Evolutionary conservation across 768 basidiomycete species (phyloP).

Genomic region (Mycena filopes): DNA sequence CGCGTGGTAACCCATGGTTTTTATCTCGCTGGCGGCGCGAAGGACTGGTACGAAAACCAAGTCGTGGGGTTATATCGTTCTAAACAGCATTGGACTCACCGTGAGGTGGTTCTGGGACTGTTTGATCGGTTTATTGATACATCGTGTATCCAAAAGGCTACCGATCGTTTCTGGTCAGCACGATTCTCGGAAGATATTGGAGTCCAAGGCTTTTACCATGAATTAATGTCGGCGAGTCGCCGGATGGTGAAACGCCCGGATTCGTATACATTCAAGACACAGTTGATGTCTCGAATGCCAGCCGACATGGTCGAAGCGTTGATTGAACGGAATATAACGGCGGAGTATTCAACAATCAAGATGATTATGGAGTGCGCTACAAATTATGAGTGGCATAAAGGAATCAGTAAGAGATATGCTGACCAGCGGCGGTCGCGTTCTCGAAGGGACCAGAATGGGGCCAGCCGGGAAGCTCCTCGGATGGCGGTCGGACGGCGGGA

Average conservation of each 20-base stretch:
- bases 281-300: not conserved
- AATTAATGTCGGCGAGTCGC: not conserved
- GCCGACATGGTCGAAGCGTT: not conserved
- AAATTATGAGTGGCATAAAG: not conserved
- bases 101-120: not conserved
- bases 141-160: not conserved
- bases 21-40: not conserved
- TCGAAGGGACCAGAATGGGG: no score
- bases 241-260: slow-evolving; percentile 1
- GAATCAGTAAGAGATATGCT: no score
- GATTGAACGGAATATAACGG: not conserved
- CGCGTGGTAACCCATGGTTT: not conserved
- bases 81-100: not conserved
- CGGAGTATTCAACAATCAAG: not conserved
- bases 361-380: not conserved
- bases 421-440: no score
- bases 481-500: no score
- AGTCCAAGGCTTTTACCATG: not conserved
- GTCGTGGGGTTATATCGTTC: not conserved
- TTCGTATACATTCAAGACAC: slow-evolving; percentile 5
- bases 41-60: slow-evolving; percentile 11
- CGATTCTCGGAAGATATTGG: not conserved
- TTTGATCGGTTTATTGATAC: slow-evolving; percentile 14
- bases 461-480: no score
- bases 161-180: not conserved